Conservation (phyloP, 2,329 filamentous ascomycete genomes). For the Colletotrichum endophyticum region DNA sequence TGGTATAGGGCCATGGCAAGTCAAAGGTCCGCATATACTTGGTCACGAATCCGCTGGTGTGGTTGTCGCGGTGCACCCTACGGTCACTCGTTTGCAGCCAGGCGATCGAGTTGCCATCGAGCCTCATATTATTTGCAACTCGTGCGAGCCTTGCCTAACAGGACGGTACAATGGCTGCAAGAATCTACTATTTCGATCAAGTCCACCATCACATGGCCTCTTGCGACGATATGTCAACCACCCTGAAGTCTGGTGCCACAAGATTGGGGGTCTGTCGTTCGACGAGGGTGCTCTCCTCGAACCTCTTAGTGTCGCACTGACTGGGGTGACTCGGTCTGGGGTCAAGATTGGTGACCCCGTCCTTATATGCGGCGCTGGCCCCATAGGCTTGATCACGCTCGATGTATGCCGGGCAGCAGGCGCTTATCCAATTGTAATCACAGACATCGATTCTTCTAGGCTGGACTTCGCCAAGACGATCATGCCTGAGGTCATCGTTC, state of each 20-base stretch:
- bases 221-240: slow-evolving; percentile 94
- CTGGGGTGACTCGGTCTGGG: slow-evolving; percentile 82
- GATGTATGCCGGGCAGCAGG: slow-evolving; percentile 86
- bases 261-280: slow-evolving; percentile 89
- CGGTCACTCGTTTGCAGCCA: slow-evolving; percentile 76
- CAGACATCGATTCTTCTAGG: slow-evolving; percentile 88
- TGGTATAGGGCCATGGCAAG: slow-evolving; percentile 95
- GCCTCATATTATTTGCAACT: slow-evolving; percentile 90
- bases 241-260: slow-evolving; percentile 93
- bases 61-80: slow-evolving; percentile 80
- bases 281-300: slow-evolving; percentile 92
- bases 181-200: slow-evolving; percentile 84
- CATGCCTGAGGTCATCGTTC: slow-evolving; percentile 78
- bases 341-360: slow-evolving; percentile 86
- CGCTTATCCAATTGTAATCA: slow-evolving; percentile 89
- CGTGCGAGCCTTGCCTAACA: slow-evolving; percentile 88
- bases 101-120: slow-evolving; percentile 94
- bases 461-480: slow-evolving; percentile 85
- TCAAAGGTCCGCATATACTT: slow-evolving; percentile 85
- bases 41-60: slow-evolving; percentile 93
- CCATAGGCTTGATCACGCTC: slow-evolving; percentile 89
- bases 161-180: slow-evolving; percentile 97
- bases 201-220: slow-evolving; percentile 86
- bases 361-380: slow-evolving; percentile 89
- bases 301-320: slow-evolving; percentile 86